These are phyloP conservation scores for Gossypium schwendimanii DNA, from an alignment of 441 rosid genomes.

Conservation along the genomic window DNA sequence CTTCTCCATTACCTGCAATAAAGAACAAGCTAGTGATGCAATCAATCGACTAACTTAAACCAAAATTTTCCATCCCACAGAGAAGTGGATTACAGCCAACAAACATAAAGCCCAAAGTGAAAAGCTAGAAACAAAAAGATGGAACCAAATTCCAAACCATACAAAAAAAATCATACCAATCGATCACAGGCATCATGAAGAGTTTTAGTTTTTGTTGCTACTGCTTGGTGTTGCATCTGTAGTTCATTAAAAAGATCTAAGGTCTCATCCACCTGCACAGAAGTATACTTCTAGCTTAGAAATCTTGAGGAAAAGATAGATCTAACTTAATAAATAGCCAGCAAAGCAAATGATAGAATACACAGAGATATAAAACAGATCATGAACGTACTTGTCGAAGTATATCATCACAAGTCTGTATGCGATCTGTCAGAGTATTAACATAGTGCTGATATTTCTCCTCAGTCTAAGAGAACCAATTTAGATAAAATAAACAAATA, in stretches of 20 bases:
- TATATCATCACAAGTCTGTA: slow-evolving; percentile 83
- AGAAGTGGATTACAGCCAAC: background rate
- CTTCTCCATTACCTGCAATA: slow-evolving; percentile 70
- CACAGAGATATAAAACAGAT: background rate
- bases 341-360: background rate
- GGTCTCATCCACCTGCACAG: slow-evolving; percentile 81
- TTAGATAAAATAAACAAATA: slow-evolving; percentile 14
- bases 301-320: background rate
- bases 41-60: slow-evolving; percentile 11
- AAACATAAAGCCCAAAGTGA: background rate
- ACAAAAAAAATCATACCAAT: slow-evolving; percentile 47
- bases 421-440: slow-evolving; percentile 65
- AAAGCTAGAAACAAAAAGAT: slow-evolving; percentile 2
- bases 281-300: background rate
- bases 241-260: slow-evolving; percentile 75
- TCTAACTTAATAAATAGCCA: background rate
- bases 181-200: slow-evolving; percentile 97
- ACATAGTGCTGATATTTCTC: slow-evolving; percentile 94
- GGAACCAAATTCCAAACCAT: slow-evolving; percentile 1
- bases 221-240: slow-evolving; percentile 87
- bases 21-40: slow-evolving; percentile 5
- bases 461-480: slow-evolving; percentile 52
- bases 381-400: slow-evolving; percentile 55
- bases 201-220: slow-evolving; percentile 93
- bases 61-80: slow-evolving; percentile 1